A percentile compares a stretch with the other conserved stretches of the same genome.
These are phyloP conservation scores for Ceratopteris richardii DNA, from an alignment of 75 land plant genomes.

Conservation along the genomic window DNA sequence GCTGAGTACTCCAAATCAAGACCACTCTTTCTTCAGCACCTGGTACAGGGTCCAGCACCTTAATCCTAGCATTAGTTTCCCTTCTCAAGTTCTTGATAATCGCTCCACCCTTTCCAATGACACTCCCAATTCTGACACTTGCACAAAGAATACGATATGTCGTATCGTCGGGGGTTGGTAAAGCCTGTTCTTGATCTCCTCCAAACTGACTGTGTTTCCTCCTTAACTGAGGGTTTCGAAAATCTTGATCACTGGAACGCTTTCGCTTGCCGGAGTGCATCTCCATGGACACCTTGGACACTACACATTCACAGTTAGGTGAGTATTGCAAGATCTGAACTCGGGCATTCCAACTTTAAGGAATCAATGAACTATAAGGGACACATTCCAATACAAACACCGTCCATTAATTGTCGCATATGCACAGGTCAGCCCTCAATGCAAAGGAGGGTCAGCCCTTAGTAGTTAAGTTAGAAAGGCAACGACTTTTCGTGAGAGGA, in stretches of 20 bases:
- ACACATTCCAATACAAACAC: no score
- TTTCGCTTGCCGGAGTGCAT: not conserved
- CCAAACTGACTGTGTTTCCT: slow-evolving; percentile 9
- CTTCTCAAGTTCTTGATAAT: slow-evolving; percentile 56
- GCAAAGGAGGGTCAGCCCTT: no score
- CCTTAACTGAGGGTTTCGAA: not conserved
- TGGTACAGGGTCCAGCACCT: slow-evolving; percentile 57
- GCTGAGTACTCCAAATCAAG: slow-evolving; percentile 26
- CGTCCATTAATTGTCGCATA: no score
- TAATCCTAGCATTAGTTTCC: slow-evolving; percentile 73
- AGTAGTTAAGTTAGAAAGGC: no score
- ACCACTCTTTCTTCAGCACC: slow-evolving; percentile 79
- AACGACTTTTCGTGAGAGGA: no score
- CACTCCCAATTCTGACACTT: slow-evolving; percentile 50
- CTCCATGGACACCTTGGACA: slow-evolving; percentile 2
- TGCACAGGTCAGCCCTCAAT: no score
- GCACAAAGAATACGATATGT: slow-evolving; percentile 74
- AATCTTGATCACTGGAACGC: not conserved
- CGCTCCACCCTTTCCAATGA: slow-evolving; percentile 73
- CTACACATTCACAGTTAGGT: not conserved
- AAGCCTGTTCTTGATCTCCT: slow-evolving; percentile 5
- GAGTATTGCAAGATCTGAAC: not conserved
- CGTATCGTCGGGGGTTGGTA: slow-evolving; percentile 30
- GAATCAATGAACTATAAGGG: no score
- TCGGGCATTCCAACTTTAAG: no score